Base-by-base conservation (phyloP, 1,284 basidiomycete genomes). In the Fomitopsis betulina region DNA sequence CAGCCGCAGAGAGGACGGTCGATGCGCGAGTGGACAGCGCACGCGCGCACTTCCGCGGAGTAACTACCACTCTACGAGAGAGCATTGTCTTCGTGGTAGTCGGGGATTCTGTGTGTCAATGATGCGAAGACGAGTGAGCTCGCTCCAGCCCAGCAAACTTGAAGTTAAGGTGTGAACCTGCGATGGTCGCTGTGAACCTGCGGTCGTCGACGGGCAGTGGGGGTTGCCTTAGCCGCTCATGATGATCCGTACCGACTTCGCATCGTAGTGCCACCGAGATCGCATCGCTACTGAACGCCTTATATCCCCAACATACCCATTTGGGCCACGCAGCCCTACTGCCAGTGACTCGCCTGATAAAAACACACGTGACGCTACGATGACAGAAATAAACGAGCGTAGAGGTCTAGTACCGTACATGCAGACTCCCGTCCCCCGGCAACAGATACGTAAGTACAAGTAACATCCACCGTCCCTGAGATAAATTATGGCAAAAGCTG, bases 1-100 rank as follows among this genome's bases (percentile, higher is more conserved):
- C 84, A 55, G 91, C 70, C 1, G 85, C 78, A 35, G 79, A 77
- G 60, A 93, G 78, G 56, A 93, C 76, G 39, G 73, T 72, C 5
- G 87, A 81, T 2, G 89, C 89, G 58, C 89, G 78, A 57, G 75
- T 80, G 9, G 87, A 90, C 65, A 89, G 23, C 72, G 69, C 40
- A 59, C 50, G 33, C 61, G 56, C n/a, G 21, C 19, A 23, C 43
- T 15, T 25, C 15, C 10, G 45, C 23, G 0, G 25, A 13, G 8
- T 25, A 15, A 30, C 45, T 17, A 30, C 10, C 2, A 21, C 25
- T 13, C 25, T 47, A 5, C 45, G 19, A 27, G 45, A 21, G 12
- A 47, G 21, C 23, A 45, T 32, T 15, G 25, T 15, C 25, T 27
- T 47, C 35, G 8, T 15, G 4, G 12, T 37, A 10, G 13, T 15